Conservation (phyloP, 129 eudicot species). For the Chrysanthemum seticuspe region DNA sequence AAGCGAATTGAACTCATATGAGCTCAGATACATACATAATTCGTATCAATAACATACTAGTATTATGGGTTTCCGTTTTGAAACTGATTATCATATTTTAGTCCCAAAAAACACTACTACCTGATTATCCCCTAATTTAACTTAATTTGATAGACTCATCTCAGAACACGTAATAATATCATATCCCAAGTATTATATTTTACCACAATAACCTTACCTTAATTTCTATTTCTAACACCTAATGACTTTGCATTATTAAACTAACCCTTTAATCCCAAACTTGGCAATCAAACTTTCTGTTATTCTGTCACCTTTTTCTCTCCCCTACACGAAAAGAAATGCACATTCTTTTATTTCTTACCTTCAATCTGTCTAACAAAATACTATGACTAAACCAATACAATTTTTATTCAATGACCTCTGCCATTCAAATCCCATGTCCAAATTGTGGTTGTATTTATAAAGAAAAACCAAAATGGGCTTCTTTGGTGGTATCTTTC, state of each 20-base stretch:
- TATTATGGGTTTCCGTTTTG: no score
- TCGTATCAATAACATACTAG: neutral
- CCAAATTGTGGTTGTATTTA: no score
- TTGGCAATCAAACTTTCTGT: conserved; percentile 36
- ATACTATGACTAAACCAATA: conserved; percentile 34
- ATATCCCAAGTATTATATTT: no score
- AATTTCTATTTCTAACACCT: no score
- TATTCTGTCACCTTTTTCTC: conserved; percentile 13
- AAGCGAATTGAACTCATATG: neutral
- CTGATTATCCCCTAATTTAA: no score
- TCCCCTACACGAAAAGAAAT: conserved; percentile 23
- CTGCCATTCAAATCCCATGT: conserved; percentile 22
- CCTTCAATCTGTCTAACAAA: conserved; percentile 29
- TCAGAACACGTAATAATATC: no score
- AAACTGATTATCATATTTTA: no score
- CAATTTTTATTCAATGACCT: conserved; percentile 15
- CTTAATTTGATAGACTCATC: neutral
- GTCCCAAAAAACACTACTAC: no score
- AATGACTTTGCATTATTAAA: no score
- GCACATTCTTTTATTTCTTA: conserved; percentile 30
- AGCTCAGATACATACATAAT: neutral
- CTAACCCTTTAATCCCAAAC: conserved; percentile 25
- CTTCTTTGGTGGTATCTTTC: conserved; percentile 47
- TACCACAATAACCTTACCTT: no score
- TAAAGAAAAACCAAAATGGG: conserved; percentile 33